Base-by-base conservation (phyloP, 2,329 filamentous ascomycete genomes). In the Pestalotiopsis sp. region DNA sequence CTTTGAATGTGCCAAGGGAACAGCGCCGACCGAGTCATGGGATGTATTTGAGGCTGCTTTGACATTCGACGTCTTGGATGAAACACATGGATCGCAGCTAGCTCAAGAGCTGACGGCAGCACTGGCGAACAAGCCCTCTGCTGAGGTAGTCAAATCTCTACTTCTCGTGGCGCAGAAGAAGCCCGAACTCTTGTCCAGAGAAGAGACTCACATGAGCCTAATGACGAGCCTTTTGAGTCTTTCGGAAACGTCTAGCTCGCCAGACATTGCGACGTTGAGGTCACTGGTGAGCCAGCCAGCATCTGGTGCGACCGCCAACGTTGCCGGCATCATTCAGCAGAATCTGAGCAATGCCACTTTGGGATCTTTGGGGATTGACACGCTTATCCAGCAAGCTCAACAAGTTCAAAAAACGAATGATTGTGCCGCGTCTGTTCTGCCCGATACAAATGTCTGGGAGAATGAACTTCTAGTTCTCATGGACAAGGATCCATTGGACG, bases 401-500 rank as follows among this genome's bases (percentile, higher is more conserved):
- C 76, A 80, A 23, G 72, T 86, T 14, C 78, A 83, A 0, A 70
- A 74, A 1, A 74, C 78, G 1, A 72, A 78, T 0, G 70, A 77
- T 1, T 78, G 83, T 69, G 56, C 75, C 3, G 59, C 67, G 36
- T 58, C 64, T 12, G 79, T 95, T 4, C 83, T 96, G 49, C 93
- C 94, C 0, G 86, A 86, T 72, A 80, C 83, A 0, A 81, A 85
- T 2, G 80, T 87, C 11, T 98, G 95, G 94, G 84, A 86, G 73
- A 73, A 83, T 14, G 87, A 92, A 14, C 79, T 97, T 2, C 75
- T 78, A 0, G 81, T 81, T 1, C 85, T 94, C 68, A 79, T 92
- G 5, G 78, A 83, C 38, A 76, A 80, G 1, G 73, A 81, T 1
- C 86, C 90, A 2, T 20, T 62, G 27, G 87, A 89, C 70, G 83